Evolutionary conservation across 345 rosid genomes (phyloP), one percentile per base, ranked within the genome.

Genomic region (Salix udensis): DNA sequence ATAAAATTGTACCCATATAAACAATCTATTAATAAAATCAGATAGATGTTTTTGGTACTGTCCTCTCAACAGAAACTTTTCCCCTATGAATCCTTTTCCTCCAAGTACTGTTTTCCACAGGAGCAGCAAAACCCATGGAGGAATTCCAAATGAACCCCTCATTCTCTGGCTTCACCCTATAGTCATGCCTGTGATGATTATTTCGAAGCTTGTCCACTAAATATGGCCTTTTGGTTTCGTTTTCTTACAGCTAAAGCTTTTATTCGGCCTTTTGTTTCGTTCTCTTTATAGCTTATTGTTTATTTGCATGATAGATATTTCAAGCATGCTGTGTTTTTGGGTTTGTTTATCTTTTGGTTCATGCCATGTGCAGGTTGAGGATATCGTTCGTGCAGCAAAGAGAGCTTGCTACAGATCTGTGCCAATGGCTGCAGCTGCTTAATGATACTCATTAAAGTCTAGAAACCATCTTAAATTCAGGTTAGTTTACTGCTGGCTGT

Each of bases 381-480:
- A 89, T 74, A 88, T 91, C 44, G 88, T 88, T 13, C 89, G 89
- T 64, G 91, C 91, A 14, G 91, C 88, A 16, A 89, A 85, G 86
- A 86, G 91, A 85, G 88, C 85, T 77, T 91, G 92, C 85, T 77
- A 87, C 81, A 82, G 95, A 82, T 81, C 89, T 28, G 84, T 70
- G n/a, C 78, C 79, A 65, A 12, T 36, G 70, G 77, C 77, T 74
- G 77, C 74, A 9, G n/a, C 66, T 46, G 81, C 82, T 61, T 74
- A 62, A 73, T 40, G 48, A 42, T 73, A 48, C 12, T 24, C 40
- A 64, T 55, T 23, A 23, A 40, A 36, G 30, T 71, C 36, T 24
- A 15, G 70, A 61, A 64, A 68, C 46, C 42, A 7, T 68, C 18
- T 23, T 19, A 30, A 61, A 36, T 69, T 21, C 50, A 61, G 78